Evolutionary conservation across 2,329 filamentous ascomycete species (phyloP).

Genomic region (Exophiala oligosperma): DNA sequence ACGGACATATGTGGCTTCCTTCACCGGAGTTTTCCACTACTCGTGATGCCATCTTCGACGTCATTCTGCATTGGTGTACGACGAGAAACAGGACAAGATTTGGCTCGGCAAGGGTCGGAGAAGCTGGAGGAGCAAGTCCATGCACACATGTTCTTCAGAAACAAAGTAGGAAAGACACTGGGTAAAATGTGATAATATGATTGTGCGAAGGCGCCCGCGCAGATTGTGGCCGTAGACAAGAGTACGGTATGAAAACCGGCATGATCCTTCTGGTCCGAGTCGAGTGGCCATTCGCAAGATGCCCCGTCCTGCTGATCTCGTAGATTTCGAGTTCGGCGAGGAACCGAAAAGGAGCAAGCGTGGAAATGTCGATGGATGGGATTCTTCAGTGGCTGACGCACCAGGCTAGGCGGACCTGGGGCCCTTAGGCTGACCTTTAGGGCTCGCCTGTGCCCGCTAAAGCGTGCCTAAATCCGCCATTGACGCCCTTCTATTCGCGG

Average conservation of each 20-base stretch:
- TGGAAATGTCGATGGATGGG: background rate
- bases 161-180: no score
- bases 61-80: background rate
- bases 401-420: no score
- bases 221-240: no score
- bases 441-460: slow-evolving; percentile 1
- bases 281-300: background rate
- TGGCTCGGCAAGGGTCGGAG: background rate
- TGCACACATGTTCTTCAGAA: no score
- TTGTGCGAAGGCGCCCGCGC: no score
- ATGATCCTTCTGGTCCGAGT: no score
- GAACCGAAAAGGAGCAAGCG: background rate
- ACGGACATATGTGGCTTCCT: no score
- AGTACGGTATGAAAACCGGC: no score
- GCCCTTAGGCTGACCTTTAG: background rate
- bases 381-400: no score
- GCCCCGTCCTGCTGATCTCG: background rate
- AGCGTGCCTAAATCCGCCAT: no score
- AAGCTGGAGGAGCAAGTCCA: background rate
- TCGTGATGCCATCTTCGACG: background rate
- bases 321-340: background rate
- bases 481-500: no score
- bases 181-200: no score
- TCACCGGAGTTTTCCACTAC: background rate
- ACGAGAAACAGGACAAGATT: background rate